Percentiles rank a stretch among this genome's conserved stretches.
Conservation (phyloP, 345 rosid genomes). For the Dipteronia sinensis region DNA sequence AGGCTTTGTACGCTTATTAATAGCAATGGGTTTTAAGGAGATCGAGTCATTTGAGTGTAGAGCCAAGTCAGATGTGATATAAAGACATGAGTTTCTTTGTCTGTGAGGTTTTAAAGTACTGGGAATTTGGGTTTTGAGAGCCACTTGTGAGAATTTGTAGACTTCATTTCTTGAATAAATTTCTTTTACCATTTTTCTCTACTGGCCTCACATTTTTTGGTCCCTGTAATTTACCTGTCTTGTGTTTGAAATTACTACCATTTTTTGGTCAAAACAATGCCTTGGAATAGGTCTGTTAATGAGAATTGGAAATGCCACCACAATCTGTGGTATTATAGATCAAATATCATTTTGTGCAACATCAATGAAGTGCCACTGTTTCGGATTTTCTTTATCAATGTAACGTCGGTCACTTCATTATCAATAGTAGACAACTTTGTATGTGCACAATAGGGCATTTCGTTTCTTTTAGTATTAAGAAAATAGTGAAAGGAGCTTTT, state of each 20-base stretch:
- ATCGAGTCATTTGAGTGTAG: neutral
- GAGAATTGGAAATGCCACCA: neutral
- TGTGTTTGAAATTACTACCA: neutral
- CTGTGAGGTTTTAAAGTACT: neutral
- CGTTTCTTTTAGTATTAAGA: neutral
- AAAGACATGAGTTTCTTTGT: neutral
- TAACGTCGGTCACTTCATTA: neutral
- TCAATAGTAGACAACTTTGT: neutral
- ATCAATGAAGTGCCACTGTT: neutral
- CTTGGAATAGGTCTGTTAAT: neutral
- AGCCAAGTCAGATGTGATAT: neutral
- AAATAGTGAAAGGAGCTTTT: neutral
- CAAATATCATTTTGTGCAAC: neutral
- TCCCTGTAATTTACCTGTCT: neutral
- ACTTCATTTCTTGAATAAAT: neutral
- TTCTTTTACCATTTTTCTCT: neutral
- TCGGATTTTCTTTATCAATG: neutral
- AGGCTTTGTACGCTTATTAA: neutral
- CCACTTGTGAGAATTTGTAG: neutral
- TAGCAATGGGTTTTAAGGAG: neutral
- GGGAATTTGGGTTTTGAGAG: neutral
- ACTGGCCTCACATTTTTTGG: neutral
- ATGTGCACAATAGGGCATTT: neutral
- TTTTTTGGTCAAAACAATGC: neutral
- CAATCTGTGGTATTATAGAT: neutral